Conservation (phyloP, 176 grass and related monocot species). For the Ampelocalamus luodianensis region DNA sequence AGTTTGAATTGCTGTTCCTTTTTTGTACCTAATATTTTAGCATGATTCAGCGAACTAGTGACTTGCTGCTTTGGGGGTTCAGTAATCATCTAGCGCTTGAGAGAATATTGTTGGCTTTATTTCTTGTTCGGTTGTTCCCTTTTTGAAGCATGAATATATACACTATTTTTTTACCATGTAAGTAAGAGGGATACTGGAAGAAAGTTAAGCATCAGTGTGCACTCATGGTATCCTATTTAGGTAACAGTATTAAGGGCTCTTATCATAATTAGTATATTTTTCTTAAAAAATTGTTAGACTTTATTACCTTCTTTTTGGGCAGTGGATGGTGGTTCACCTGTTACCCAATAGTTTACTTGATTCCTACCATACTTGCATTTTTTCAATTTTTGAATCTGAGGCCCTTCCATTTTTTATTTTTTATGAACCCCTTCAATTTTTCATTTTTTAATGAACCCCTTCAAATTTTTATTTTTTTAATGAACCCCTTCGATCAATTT, state of each 20-base stretch:
- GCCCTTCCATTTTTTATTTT: not conserved
- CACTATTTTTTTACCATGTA: conserved; percentile 17
- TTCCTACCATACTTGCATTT: not conserved
- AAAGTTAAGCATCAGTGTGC: conserved; percentile 10
- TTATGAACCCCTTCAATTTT: not conserved
- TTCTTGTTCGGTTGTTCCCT: not conserved
- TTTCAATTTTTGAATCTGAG: not conserved
- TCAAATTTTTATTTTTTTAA: not conserved
- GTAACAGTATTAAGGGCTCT: not conserved
- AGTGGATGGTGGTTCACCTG: not conserved
- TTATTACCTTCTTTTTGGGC: not conserved
- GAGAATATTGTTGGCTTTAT: conserved; percentile 8
- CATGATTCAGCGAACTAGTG: conserved; percentile 21
- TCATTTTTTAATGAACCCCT: not conserved
- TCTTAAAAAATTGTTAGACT: not conserved
- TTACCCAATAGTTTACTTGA: not conserved
- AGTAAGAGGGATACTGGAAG: conserved; percentile 10
- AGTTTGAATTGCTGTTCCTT: not conserved
- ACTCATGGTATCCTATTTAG: conserved; percentile 7
- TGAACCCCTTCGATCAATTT: not conserved
- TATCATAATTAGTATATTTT: conserved; percentile 6
- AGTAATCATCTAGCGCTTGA: conserved; percentile 14
- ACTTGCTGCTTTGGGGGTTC: not conserved
- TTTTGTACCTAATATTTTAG: not conserved
- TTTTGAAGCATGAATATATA: not conserved